These are phyloP conservation scores for Colletotrichum tanaceti DNA, from an alignment of 2,329 filamentous ascomycete genomes.

Conservation along the genomic window DNA sequence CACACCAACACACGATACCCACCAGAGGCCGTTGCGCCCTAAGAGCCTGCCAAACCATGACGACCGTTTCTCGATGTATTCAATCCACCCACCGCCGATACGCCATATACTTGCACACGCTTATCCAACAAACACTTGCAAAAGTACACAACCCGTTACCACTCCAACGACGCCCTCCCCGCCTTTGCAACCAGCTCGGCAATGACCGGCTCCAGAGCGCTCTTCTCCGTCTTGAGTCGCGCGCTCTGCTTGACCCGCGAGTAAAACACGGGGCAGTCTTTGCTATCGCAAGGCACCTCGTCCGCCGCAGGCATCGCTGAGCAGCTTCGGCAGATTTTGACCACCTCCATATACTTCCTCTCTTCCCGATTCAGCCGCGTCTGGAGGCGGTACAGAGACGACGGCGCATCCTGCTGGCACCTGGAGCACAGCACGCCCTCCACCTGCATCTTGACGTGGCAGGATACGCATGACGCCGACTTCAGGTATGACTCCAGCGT, in stretches of 20 bases:
- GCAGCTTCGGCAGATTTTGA: conserved; percentile 83
- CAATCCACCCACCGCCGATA: background rate
- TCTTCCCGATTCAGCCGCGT: conserved; percentile 72
- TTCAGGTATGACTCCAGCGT: conserved; percentile 97
- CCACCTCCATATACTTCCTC: conserved; percentile 70
- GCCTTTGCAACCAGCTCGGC: conserved; percentile 46
- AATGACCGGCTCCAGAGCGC: conserved; percentile 49
- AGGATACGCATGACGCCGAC: conserved; percentile 82
- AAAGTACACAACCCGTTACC: conserved; percentile 45
- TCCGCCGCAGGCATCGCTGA: conserved; percentile 79
- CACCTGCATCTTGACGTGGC: conserved; percentile 65
- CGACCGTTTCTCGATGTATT: background rate
- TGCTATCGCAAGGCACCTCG: conserved; percentile 86
- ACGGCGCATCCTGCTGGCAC: conserved; percentile 67
- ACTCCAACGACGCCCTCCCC: conserved; percentile 49
- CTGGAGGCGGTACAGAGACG: conserved; percentile 73
- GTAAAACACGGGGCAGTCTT: conserved; percentile 95
- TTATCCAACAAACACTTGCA: background rate
- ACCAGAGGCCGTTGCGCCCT: conserved; percentile 11
- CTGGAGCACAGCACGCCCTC: conserved; percentile 63
- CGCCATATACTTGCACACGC: background rate
- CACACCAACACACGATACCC: background rate
- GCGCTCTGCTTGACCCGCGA: conserved; percentile 73
- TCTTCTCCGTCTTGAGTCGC: conserved; percentile 56
- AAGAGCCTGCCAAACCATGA: background rate